Percentiles rank a stretch among this genome's conserved stretches.
Evolutionary conservation across 2,329 filamentous ascomycete genomes (phyloP).

Genomic region (Aspergillus quadrilineatus): DNA sequence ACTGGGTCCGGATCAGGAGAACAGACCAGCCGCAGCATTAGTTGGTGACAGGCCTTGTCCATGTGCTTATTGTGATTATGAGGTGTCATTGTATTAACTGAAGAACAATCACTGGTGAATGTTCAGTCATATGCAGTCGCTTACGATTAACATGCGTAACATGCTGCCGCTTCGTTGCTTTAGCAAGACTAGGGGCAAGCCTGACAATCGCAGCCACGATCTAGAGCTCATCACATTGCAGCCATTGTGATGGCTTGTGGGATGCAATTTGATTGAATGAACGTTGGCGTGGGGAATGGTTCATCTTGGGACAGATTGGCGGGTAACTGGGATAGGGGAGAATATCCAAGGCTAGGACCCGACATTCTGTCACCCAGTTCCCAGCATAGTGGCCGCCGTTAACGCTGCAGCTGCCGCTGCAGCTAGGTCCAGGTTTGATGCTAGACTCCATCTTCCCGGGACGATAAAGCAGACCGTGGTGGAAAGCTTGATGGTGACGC

Average conservation of each 20-base stretch:
- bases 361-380: background rate
- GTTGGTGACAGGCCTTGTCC: no score
- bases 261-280: background rate
- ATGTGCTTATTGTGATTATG: no score
- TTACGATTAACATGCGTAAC: no score
- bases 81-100: no score
- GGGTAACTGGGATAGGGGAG: background rate
- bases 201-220: no score
- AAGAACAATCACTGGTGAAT: no score
- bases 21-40: no score
- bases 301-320: background rate
- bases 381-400: background rate
- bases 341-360: background rate
- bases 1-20: no score
- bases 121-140: no score
- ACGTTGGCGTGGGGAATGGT: background rate
- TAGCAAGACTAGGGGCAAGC: no score
- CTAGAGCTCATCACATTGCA: no score
- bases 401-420: background rate
- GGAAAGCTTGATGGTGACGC: slow-evolving; percentile 8
- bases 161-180: no score
- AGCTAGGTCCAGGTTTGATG: background rate
- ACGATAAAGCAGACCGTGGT: slow-evolving; percentile 8
- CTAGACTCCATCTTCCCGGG: slow-evolving; percentile 18
- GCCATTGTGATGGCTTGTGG: background rate